Evolutionary conservation across 306 rosid species (phyloP).

Genomic region (Cucumis melo): DNA sequence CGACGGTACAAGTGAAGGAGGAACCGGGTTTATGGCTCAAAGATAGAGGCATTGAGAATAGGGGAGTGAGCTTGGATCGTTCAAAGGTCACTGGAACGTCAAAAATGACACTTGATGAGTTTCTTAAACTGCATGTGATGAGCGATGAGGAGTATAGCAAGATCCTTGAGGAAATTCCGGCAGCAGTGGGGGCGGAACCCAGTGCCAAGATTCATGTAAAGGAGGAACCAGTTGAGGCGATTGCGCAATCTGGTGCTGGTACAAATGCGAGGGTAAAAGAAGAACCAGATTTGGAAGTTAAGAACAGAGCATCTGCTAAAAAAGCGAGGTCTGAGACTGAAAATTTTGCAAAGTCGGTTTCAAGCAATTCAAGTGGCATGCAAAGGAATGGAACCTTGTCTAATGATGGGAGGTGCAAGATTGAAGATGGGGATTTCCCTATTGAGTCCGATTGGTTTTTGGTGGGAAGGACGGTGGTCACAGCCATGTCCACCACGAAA

Average conservation of each 20-base stretch:
- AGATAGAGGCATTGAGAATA: background rate
- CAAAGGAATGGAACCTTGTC: background rate
- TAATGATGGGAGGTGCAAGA: background rate
- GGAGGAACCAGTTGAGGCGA: background rate
- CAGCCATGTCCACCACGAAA: slow-evolving; percentile 46
- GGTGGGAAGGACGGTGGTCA: slow-evolving; percentile 47
- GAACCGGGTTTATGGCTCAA: slow-evolving; percentile 3
- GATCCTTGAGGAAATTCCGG: slow-evolving; percentile 1
- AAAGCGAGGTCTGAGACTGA: background rate
- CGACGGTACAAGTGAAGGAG: background rate
- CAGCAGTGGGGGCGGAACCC: background rate
- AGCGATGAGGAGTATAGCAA: slow-evolving; percentile 17
- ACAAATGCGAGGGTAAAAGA: slow-evolving; percentile 1
- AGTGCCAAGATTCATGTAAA: background rate
- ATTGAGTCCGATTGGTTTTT: slow-evolving; percentile 45
- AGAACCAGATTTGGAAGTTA: slow-evolving; percentile 5
- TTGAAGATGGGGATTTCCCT: slow-evolving; percentile 67
- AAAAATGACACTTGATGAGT: slow-evolving; percentile 13
- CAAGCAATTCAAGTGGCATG: background rate
- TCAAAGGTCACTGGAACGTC: background rate
- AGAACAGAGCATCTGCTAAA: background rate
- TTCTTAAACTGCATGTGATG: slow-evolving; percentile 13
- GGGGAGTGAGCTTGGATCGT: background rate
- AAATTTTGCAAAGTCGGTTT: background rate
- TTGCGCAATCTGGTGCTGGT: background rate